Evolutionary conservation across 805 yeast genomes (phyloP).

Genomic region (Scheffersomyces lignosus): DNA sequence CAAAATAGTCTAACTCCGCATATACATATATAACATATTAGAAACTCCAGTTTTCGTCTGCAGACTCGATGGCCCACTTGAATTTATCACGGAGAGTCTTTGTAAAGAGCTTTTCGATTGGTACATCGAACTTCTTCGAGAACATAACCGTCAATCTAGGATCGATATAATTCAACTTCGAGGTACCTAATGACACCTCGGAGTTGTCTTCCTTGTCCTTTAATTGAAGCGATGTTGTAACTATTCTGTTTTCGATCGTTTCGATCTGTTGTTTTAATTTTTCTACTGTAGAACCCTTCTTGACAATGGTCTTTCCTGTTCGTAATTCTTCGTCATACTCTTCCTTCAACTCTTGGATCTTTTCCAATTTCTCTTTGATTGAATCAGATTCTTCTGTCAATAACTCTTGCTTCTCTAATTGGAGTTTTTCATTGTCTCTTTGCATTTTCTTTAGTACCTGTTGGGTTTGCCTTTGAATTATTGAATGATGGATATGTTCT

Average conservation of each 20-base stretch:
- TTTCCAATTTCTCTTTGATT: constrained; percentile 56
- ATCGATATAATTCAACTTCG: constrained; percentile 92
- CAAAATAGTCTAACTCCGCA: no score
- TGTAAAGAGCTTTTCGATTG: constrained; percentile 88
- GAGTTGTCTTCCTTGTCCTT: constrained; percentile 94
- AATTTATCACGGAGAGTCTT: constrained; percentile 91
- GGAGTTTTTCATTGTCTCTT: constrained; percentile 75
- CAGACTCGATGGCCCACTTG: constrained; percentile 93
- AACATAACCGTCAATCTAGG: constrained; percentile 90
- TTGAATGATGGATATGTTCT: constrained; percentile 52
- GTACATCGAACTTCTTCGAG: constrained; percentile 81
- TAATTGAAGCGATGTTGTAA: constrained; percentile 67
- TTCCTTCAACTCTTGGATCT: constrained; percentile 50
- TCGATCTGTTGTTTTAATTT: constrained; percentile 72
- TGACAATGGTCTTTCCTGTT: constrained; percentile 57
- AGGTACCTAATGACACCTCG: constrained; percentile 88
- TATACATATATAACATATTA: constrained; percentile 22
- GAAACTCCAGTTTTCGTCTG: constrained; percentile 85
- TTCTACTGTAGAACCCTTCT: constrained; percentile 55
- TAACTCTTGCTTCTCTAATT: constrained; percentile 53
- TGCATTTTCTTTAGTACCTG: constrained; percentile 62
- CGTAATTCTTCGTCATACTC: constrained; percentile 59
- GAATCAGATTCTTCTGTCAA: constrained; percentile 49
- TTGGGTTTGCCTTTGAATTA: constrained; percentile 66
- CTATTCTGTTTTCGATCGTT: constrained; percentile 68